Base-by-base conservation (phyloP, 108 stramenopile genomes). In the Skeletonema menzelii region DNA sequence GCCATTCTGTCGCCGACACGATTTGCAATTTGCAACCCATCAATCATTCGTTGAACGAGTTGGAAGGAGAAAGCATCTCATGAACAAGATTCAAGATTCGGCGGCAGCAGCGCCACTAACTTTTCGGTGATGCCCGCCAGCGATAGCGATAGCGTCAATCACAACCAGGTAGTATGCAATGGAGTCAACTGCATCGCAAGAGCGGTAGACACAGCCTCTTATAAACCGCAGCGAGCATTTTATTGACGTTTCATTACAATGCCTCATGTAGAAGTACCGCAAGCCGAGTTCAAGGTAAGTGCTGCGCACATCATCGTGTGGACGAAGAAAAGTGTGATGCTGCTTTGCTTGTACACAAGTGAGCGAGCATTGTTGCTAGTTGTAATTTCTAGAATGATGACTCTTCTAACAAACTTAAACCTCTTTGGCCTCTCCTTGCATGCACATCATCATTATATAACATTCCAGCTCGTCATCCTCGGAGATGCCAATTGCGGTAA, bases 191-290 rank as follows among this genome's bases (percentile, higher is more conserved):
- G 7, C 31, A 46, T 4, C 15, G 19, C 46, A 46, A 46, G 17
- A 46, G 46, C 46, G 46, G 46, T 19, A 5, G 46, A 19, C 17
- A 46, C 2, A 46, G 46, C 3, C 46, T 19, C 46, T 46, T 46
- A 46, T 19, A 44, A 17, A 2, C 44, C n/a, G n/a, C 2, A 44
- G 1, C 0, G 14, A 44, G 46, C 17, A 46, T 4, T 4, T 17
- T n/a, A 11, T 46, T 46, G 15, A 46, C 15, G 46, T 46, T 19
- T 35, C 15, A 15, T 14, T 42, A 3, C 40, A 42, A 64, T 95
- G 94, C 94, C 94, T 26, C 94, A 91, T 55, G 91, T 95, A 17
- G 91, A 95, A 77, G 60, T 92, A 56, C 91, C 91, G 14, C 88
- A 89, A 67, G 91, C 94, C 6, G 90, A 89, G 56, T 91, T 93